Evolutionary conservation across 768 basidiomycete genomes (phyloP), one percentile per base, ranked within the genome.

Genomic region (Amanita jacksonii): DNA sequence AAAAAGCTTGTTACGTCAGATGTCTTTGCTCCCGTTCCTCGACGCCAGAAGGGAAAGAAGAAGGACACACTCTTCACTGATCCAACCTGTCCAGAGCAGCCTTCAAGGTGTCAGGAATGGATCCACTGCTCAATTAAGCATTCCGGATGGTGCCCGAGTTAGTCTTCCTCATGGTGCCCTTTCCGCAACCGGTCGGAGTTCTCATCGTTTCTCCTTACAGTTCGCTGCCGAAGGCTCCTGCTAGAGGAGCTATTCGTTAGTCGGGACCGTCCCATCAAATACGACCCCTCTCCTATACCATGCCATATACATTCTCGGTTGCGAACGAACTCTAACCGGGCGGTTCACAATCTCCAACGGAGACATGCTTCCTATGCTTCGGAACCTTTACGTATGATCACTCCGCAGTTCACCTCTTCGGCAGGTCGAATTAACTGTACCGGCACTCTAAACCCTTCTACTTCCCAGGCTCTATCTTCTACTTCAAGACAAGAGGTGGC

Each of bases 11-110:
- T 42, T 53, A 60, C 36, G 47, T 61, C 33, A 51, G 49, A 76
- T 52, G 78, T 79, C 57, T 79, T 77, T 52, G 73, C 68, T 2
- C 79, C 80, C 8, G 61, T 62, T 23, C 70, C 77, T 7, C 64
- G 72, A 45, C 65, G 63, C 43, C 61, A 56, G 41, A 80, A 76
- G 53, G 76, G 75, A 24, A 80, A 80, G 59, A 72, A 67, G 52
- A 72, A 63, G 53, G 68, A 63, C 16, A 48, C 53, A 37, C 55
- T 61, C 34, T 38, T 19, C 27, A 46, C 52, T 27, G 49, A 56
- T 38, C 36, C 55, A 38, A 58, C 60, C 24, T 62, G 49, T 13
- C 55, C 63, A 38, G 51, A 54, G 19, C 55, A 58, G 51, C 56
- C 63, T n/a, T 54, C 60, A 32, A 59, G 61, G 41, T 69, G 65